Percentiles rank a stretch among this genome's conserved stretches.
These are phyloP conservation scores for Edaphochlamys debaryana DNA, from an alignment of 139 green algal species.

Conservation along the genomic window DNA sequence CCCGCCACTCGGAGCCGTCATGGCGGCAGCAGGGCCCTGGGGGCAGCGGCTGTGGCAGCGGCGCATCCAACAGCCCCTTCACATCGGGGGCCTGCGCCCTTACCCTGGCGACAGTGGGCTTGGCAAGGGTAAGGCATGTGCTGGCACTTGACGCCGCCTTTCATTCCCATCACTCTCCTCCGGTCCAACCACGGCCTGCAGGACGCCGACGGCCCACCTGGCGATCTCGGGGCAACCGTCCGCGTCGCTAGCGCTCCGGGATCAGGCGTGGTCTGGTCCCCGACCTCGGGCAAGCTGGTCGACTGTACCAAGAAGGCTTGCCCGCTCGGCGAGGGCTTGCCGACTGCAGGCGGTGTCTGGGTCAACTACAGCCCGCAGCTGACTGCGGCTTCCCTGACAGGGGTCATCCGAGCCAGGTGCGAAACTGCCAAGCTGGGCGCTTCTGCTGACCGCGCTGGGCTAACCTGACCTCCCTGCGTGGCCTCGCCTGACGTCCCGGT, in stretches of 20 bases:
- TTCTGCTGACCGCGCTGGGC: too few relatives aligned
- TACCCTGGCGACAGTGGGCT: too few relatives aligned
- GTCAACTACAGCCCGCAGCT: conserved; percentile 2
- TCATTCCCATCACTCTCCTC: neutral
- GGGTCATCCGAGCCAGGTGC: neutral
- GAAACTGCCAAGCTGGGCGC: too few relatives aligned
- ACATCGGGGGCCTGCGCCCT: neutral
- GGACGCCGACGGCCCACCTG: too few relatives aligned
- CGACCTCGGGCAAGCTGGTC: too few relatives aligned
- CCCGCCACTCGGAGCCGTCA: neutral
- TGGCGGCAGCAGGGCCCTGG: neutral
- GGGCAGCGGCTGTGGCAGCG: too few relatives aligned
- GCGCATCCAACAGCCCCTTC: neutral
- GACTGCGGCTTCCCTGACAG: neutral
- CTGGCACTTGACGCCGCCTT: neutral
- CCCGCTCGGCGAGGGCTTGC: too few relatives aligned
- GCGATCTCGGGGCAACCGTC: too few relatives aligned
- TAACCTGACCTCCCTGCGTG: too few relatives aligned
- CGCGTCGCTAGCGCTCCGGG: neutral
- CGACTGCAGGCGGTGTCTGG: neutral
- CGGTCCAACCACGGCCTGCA: neutral
- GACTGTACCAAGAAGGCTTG: too few relatives aligned
- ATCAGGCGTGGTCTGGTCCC: neutral
- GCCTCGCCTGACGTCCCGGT: too few relatives aligned
- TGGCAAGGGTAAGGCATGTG: neutral